Evolutionary conservation across 78 protist genomes (phyloP).

Genomic region (Dictyostelium citrinum): DNA sequence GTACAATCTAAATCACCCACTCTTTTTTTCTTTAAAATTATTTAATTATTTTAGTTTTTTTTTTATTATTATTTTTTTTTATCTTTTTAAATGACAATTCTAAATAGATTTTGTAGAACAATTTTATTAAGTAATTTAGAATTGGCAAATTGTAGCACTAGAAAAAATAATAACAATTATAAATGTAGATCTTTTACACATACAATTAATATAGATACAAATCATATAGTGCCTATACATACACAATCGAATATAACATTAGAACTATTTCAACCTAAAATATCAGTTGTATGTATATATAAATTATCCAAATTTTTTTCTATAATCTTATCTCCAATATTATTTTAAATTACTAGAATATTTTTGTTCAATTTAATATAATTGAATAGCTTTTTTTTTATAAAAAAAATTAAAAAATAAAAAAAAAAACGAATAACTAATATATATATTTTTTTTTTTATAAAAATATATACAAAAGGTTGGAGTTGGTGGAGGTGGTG

Average conservation of each 20-base stretch:
- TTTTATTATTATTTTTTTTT: not conserved
- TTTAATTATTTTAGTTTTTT: not conserved
- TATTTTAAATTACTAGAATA: too few species aligned
- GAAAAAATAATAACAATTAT: not conserved
- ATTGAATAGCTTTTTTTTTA: too few species aligned
- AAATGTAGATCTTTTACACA: not conserved
- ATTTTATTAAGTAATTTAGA: not conserved
- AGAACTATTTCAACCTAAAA: constrained; percentile 55
- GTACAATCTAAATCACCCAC: too few species aligned
- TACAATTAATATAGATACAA: not conserved
- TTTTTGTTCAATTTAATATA: too few species aligned
- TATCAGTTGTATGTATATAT: constrained; percentile 45
- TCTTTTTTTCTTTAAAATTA: too few species aligned
- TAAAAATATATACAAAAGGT: constrained; percentile 34
- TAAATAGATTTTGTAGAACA: not conserved
- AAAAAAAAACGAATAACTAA: not conserved
- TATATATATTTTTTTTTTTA: too few species aligned
- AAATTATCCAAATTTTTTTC: too few species aligned
- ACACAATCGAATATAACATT: not conserved
- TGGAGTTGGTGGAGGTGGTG: constrained; percentile 88
- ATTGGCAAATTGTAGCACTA: not conserved
- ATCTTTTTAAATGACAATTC: not conserved
- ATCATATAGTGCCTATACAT: not conserved
- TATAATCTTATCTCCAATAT: too few species aligned
- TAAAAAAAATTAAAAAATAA: too few species aligned